Evolutionary conservation across 345 rosid genomes (phyloP).

Genomic region (Geranium brycei): DNA sequence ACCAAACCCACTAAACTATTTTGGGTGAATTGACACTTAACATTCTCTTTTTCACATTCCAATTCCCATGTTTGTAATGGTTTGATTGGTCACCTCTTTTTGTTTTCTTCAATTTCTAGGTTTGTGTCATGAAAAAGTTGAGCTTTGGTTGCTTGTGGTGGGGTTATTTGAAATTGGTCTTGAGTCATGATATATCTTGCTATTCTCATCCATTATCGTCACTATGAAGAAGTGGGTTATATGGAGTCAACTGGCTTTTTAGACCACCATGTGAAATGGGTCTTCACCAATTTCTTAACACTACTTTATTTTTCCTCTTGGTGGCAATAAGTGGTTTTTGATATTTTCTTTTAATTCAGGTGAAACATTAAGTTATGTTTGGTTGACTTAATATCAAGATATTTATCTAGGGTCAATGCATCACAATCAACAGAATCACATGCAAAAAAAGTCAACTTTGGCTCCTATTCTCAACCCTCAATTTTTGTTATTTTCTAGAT

Average conservation of each 20-base stretch:
- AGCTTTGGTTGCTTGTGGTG: slow-evolving; percentile 24
- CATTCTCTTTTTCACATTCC: slow-evolving; percentile 11
- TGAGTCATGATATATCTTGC: slow-evolving; percentile 2
- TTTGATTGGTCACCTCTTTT: slow-evolving; percentile 2
- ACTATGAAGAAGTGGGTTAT: neutral
- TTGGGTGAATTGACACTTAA: slow-evolving; percentile 2
- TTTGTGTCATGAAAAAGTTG: slow-evolving; percentile 17
- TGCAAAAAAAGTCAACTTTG: too few species aligned
- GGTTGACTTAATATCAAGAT: too few species aligned
- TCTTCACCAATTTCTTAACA: neutral
- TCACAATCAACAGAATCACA: too few species aligned
- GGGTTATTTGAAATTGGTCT: neutral
- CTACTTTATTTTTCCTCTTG: neutral
- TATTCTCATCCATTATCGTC: slow-evolving; percentile 7
- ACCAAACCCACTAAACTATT: neutral
- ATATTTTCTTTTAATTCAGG: too few species aligned
- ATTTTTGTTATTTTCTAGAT: too few species aligned
- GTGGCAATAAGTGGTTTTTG: neutral
- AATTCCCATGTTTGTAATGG: neutral
- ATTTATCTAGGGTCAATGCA: too few species aligned
- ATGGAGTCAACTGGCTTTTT: slow-evolving; percentile 4
- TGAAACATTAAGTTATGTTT: too few species aligned
- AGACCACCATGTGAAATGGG: neutral
- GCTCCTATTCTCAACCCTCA: too few species aligned
- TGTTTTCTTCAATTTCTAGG: slow-evolving; percentile 19